Conservation (phyloP, 2,329 filamentous ascomycete genomes). For the Cytospora chrysosperma region DNA sequence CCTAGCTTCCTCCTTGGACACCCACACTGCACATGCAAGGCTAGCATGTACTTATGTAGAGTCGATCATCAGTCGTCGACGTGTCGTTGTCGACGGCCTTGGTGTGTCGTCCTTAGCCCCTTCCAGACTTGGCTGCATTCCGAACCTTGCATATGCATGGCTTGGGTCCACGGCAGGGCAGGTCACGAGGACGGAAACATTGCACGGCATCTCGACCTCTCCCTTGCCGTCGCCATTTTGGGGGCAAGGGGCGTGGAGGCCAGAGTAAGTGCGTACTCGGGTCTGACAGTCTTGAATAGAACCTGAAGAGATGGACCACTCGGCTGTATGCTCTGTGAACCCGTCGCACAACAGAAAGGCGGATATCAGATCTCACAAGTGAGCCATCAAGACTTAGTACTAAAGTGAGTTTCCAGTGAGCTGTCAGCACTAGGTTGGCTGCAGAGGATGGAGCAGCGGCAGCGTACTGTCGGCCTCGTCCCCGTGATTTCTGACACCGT, state of each 20-base stretch:
- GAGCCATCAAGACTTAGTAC: neutral
- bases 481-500: slow-evolving; percentile 1
- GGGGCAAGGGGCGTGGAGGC: neutral
- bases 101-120: neutral
- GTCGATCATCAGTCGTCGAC: neutral
- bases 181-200: neutral
- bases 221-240: neutral
- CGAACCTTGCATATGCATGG: neutral
- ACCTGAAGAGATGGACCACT: neutral
- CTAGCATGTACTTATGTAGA: neutral
- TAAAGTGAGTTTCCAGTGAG: neutral
- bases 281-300: neutral
- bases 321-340: neutral
- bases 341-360: neutral
- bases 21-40: neutral
- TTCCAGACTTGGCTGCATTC: neutral
- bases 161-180: neutral
- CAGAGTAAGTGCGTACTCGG: neutral
- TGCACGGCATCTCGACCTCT: neutral
- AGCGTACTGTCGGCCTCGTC: slow-evolving; percentile 8
- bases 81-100: neutral
- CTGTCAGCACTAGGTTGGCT: slow-evolving; percentile 7
- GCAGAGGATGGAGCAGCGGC: neutral
- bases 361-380: slow-evolving; percentile 10
- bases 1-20: neutral